Evolutionary conservation across 2,329 filamentous ascomycete genomes (phyloP).

Genomic region (Raffaelea ambrosiae): DNA sequence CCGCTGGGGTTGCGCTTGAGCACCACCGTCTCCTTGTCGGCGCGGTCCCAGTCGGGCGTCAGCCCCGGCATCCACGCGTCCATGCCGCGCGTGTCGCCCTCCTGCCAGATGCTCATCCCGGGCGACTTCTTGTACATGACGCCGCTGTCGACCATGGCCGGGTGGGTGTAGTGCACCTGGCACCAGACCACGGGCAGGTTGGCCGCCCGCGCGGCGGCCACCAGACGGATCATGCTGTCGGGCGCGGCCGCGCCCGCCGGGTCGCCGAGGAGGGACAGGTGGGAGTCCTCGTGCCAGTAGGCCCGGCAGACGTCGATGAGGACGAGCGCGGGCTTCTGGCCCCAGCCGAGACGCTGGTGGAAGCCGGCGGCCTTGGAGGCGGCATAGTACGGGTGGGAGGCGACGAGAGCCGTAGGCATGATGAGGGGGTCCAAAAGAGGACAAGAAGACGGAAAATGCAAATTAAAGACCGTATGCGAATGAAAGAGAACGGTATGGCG

Average conservation of each 20-base stretch:
- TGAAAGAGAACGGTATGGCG: neutral
- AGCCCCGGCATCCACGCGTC: conserved; percentile 28
- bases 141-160: conserved; percentile 33
- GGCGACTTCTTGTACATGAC: conserved; percentile 33
- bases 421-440: no score
- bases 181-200: conserved; percentile 33
- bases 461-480: neutral
- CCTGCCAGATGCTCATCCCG: conserved; percentile 29
- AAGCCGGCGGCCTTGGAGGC: conserved; percentile 27
- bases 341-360: conserved; percentile 33
- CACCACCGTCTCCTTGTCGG: conserved; percentile 28
- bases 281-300: conserved; percentile 33
- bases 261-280: conserved; percentile 28
- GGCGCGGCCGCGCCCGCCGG: conserved; percentile 24
- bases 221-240: conserved; percentile 27
- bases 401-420: conserved; percentile 5
- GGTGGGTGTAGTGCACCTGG: conserved; percentile 30
- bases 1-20: conserved; percentile 34
- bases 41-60: conserved; percentile 22
- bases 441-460: no score
- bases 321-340: conserved; percentile 29
- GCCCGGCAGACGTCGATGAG: conserved; percentile 38
- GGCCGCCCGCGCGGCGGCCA: conserved; percentile 27
- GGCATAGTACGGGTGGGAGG: conserved; percentile 6
- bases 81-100: conserved; percentile 29